Percentiles rank a stretch among this genome's conserved stretches.
Conservation (phyloP, 306 rosid genomes). For the Astragalus membranaceus region DNA sequence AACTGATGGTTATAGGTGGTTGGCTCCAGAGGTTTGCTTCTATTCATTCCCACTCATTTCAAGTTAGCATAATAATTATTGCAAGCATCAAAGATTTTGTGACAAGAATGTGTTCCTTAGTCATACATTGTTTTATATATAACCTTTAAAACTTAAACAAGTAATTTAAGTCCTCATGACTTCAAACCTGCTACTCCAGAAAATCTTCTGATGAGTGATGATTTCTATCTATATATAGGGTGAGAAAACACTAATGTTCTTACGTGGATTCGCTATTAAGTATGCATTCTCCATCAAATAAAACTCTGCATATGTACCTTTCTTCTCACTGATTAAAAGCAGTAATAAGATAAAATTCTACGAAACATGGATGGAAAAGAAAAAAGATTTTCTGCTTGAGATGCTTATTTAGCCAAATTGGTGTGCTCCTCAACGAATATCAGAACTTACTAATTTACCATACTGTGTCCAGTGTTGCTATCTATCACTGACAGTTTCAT, state of each 20-base stretch:
- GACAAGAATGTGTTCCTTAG: conserved; percentile 3
- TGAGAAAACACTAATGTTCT: conserved; percentile 1
- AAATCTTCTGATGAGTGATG: background rate
- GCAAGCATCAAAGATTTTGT: background rate
- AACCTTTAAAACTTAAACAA: conserved; percentile 10
- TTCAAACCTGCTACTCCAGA: background rate
- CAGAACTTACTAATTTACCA: background rate
- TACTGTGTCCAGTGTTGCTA: background rate
- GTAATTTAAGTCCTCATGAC: conserved; percentile 1
- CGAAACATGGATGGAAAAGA: too few species aligned
- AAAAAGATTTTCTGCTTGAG: too few species aligned
- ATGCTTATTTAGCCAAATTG: background rate
- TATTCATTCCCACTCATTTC: conserved; percentile 21
- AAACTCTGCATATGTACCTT: background rate
- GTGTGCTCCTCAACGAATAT: background rate
- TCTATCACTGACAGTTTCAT: background rate
- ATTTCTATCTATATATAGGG: background rate
- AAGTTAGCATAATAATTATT: conserved; percentile 14
- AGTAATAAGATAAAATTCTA: background rate
- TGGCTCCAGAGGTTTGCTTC: conserved; percentile 90
- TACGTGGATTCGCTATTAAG: background rate
- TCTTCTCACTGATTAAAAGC: background rate
- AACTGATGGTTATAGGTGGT: conserved; percentile 95
- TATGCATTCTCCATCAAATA: background rate
- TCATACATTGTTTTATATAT: background rate